Base-by-base conservation (phyloP, 805 yeast species). In the Candida krabiensis region DNA sequence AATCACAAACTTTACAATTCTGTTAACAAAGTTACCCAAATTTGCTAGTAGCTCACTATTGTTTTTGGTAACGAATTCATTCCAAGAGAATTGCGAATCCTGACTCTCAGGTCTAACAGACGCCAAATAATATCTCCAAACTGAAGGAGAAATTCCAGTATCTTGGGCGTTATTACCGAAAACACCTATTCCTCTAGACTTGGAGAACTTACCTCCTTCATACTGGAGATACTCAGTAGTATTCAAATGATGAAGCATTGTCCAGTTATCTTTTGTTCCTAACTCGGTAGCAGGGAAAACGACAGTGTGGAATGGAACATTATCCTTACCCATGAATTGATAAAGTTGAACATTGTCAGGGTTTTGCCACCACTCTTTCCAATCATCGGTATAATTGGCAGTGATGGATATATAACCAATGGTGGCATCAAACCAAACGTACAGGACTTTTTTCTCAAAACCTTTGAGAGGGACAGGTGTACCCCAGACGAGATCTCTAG, bases 321-420 rank as follows among this genome's bases (percentile, higher is more conserved):
- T 93, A 66, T 93, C 99, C 64, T 93, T 93, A 66, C 99, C 99
- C 99, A 93, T 93, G 64, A 93, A 93, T 71, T 93, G 99, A 63
- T 86, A 88, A 50, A 93, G 71, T 49, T 85, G 67, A 47, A 93
- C 96, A 46, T 89, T 63, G 37, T 89, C 88, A n/a, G 96, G 95
- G 58, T 85, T 73, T 54, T 78, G 79, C 99, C 99, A 93, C 99
- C 99, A 91, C 52, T 78, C 60, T 55, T 75, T 68, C 98, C 98
- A 91, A 37, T 73, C 75, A 30, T 69, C 68, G 13, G 88, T 80
- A 67, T 91, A 95, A 63, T 84, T 85, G 18, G 98, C 97, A 19
- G 99, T 93, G 58, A 93, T 93, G 35, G 97, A 88, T 42, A 90
- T 80, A 63, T 93, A 93, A 30, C 99, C 99, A 52, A 93, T 93